phyloP scores from a whole-genome alignment of 192 early-diverging fungal genomes.

The Rhizophagus clarus region DNA sequence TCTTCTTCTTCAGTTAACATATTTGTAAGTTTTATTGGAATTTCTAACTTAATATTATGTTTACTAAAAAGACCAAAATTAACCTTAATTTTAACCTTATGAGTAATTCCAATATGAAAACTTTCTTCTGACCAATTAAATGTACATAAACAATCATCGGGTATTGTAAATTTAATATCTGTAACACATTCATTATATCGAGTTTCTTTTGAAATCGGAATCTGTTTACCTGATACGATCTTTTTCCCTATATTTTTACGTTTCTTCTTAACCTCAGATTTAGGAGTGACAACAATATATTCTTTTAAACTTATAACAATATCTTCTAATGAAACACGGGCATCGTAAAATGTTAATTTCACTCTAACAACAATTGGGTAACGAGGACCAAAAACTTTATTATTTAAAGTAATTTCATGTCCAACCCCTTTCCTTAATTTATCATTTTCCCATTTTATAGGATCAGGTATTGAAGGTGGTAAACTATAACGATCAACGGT shows the following conservation, averaged over 20 bases:
- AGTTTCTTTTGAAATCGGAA: not conserved
- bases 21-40: not conserved
- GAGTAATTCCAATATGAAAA: not conserved
- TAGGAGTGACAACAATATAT: not conserved
- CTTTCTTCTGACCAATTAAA: not conserved
- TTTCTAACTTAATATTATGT: not conserved
- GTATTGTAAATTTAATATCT: not conserved
- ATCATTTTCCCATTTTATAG: not conserved
- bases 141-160: not conserved
- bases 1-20: not conserved
- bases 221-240: not conserved
- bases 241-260: not conserved
- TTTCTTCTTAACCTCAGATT: not conserved
- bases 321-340: not conserved
- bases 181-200: not conserved
- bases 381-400: not conserved
- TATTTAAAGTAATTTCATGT: not conserved
- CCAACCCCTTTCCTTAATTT: not conserved
- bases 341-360: not conserved
- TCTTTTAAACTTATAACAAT: not conserved
- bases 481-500: not conserved
- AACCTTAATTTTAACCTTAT: not conserved
- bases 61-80: not conserved
- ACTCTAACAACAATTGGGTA: not conserved
- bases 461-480: not conserved